Evolutionary conservation across 2,329 filamentous ascomycete genomes (phyloP).

Genomic region (Alternaria dauci): DNA sequence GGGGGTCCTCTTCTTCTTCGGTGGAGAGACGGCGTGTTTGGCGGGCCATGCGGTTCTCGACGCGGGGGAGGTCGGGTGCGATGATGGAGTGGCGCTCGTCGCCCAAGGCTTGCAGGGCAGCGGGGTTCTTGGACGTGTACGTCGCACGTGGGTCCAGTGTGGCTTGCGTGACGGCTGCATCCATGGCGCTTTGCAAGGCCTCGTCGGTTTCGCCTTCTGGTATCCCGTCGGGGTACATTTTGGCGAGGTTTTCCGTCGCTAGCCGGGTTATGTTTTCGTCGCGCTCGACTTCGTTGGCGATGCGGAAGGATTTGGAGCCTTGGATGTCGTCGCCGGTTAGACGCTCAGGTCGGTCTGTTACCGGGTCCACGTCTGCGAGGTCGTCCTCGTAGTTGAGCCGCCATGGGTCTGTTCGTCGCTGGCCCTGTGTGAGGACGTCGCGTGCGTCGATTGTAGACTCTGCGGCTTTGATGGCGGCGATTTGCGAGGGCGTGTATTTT

Average conservation of each 20-base stretch:
- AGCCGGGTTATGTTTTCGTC: constrained; percentile 43
- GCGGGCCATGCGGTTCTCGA: constrained; percentile 50
- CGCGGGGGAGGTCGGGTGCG: constrained; percentile 61
- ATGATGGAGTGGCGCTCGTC: constrained; percentile 56
- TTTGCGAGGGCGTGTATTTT: constrained; percentile 81
- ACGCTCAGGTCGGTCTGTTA: constrained; percentile 70
- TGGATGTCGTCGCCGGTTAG: constrained; percentile 32
- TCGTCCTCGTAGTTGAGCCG: constrained; percentile 75
- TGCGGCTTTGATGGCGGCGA: constrained; percentile 81
- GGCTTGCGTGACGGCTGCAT: constrained; percentile 46
- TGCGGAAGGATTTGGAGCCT: constrained; percentile 34
- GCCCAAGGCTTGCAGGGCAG: constrained; percentile 58
- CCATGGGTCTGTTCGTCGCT: constrained; percentile 76
- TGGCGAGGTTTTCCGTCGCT: constrained; percentile 47
- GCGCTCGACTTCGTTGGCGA: constrained; percentile 44
- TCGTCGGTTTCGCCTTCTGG: constrained; percentile 39
- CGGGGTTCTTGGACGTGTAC: constrained; percentile 60
- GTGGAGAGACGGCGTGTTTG: constrained; percentile 41
- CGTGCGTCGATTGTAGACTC: constrained; percentile 77
- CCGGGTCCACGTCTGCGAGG: constrained; percentile 77
- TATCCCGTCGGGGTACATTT: constrained; percentile 48
- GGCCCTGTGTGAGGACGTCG: constrained; percentile 78
- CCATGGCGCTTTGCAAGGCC: constrained; percentile 36
- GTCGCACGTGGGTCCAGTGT: constrained; percentile 53
- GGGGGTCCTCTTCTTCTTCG: constrained; percentile 56